These are phyloP conservation scores for Lavandula angustifolia DNA, from an alignment of 257 asterid genomes.

Conservation along the genomic window DNA sequence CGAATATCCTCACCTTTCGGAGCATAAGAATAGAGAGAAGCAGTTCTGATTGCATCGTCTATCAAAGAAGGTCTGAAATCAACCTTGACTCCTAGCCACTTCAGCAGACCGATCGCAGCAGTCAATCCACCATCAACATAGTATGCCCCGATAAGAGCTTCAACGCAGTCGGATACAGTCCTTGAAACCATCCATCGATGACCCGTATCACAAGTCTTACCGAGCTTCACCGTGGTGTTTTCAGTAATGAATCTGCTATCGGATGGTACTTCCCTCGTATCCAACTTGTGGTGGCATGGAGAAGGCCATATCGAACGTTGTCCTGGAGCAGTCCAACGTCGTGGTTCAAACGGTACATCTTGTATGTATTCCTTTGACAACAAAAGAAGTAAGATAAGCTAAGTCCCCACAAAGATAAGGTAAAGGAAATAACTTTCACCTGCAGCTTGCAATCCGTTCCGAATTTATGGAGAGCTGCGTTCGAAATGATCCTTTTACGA, in stretches of 20 bases:
- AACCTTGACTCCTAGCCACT: slow-evolving; percentile 79
- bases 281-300: slow-evolving; percentile 70
- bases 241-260: slow-evolving; percentile 53
- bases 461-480: slow-evolving; percentile 66
- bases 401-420: not conserved
- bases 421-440: slow-evolving; percentile 44
- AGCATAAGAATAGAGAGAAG: slow-evolving; percentile 63
- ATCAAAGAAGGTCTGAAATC: slow-evolving; percentile 59
- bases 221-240: slow-evolving; percentile 55
- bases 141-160: slow-evolving; percentile 96
- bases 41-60: slow-evolving; percentile 55
- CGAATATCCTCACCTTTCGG: slow-evolving; percentile 53
- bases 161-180: slow-evolving; percentile 87
- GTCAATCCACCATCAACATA: slow-evolving; percentile 76
- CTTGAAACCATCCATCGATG: slow-evolving; percentile 94
- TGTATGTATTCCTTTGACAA: slow-evolving; percentile 62
- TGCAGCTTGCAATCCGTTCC: slow-evolving; percentile 73
- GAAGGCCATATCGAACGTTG: slow-evolving; percentile 69
- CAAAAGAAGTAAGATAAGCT: slow-evolving; percentile 16
- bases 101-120: slow-evolving; percentile 74
- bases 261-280: slow-evolving; percentile 69
- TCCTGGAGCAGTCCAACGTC: slow-evolving; percentile 95
- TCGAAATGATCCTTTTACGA: slow-evolving; percentile 60
- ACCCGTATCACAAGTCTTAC: slow-evolving; percentile 82
- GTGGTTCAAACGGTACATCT: slow-evolving; percentile 77